phyloP scores from a whole-genome alignment of 2,329 filamentous ascomycete species.

The Eutypella sp. region DNA sequence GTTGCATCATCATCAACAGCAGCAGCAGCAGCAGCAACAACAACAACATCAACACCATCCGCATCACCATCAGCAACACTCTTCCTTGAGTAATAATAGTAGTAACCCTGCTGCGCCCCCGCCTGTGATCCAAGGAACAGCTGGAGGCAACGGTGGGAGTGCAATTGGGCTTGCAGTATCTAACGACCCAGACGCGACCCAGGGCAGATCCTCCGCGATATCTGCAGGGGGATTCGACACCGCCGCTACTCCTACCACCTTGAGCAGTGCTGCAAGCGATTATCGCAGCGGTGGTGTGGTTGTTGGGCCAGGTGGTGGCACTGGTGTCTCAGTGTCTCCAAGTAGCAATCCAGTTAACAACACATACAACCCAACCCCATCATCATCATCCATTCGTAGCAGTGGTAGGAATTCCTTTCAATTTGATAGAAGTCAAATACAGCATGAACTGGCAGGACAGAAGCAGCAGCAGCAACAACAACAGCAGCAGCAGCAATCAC shows the following conservation, averaged over 20 bases:
- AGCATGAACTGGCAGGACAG: slow-evolving; percentile 5
- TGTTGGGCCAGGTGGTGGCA: slow-evolving; percentile 10
- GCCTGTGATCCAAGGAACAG: slow-evolving; percentile 11
- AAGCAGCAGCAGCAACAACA: slow-evolving; percentile 13
- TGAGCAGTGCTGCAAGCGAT: slow-evolving; percentile 14
- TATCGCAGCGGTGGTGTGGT: slow-evolving; percentile 4
- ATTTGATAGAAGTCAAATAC: slow-evolving; percentile 6
- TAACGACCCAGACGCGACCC: not conserved
- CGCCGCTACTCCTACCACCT: slow-evolving; percentile 11
- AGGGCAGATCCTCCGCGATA: not conserved
- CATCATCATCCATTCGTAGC: slow-evolving; percentile 43
- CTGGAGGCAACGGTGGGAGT: slow-evolving; percentile 6
- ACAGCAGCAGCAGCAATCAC: not conserved
- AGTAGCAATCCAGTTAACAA: too few species aligned
- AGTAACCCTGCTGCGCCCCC: slow-evolving; percentile 25
- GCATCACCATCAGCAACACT: slow-evolving; percentile 13
- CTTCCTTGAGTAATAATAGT: slow-evolving; percentile 21
- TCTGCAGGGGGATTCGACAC: slow-evolving; percentile 1
- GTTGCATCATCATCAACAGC: slow-evolving; percentile 12
- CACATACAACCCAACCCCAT: slow-evolving; percentile 29
- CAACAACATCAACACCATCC: slow-evolving; percentile 12
- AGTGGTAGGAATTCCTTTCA: slow-evolving; percentile 42
- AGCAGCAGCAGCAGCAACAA: slow-evolving; percentile 27
- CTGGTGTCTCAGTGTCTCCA: slow-evolving; percentile 10
- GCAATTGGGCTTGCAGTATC: slow-evolving; percentile 2